Conservation (phyloP, 78 protist genomes). For the Pigoraptor vietnamica region DNA sequence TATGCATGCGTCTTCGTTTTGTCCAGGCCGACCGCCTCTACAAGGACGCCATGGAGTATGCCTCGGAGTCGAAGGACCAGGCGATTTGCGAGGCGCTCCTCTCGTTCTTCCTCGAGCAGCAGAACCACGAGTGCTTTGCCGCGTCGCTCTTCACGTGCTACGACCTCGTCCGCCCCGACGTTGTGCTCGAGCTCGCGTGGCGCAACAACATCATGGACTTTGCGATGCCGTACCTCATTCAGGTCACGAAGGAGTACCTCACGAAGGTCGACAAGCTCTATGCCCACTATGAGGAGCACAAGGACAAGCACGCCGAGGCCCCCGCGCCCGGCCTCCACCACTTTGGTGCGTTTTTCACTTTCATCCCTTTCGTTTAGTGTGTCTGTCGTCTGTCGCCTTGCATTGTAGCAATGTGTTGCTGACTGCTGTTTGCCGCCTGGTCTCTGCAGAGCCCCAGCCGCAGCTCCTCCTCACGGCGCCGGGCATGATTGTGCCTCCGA, state of each 20-base stretch:
- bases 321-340: not conserved
- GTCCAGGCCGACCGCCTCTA: not conserved
- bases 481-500: not conserved
- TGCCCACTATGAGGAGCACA: not conserved
- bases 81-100: slow-evolving; percentile 88
- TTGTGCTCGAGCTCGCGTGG: slow-evolving; percentile 98
- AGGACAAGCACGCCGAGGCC: not conserved
- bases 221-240: slow-evolving; percentile 98
- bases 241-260: slow-evolving; percentile 56
- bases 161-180: slow-evolving; percentile 87
- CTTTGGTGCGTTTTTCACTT: not conserved
- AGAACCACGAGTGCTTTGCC: slow-evolving; percentile 82
- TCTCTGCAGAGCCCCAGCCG: not conserved
- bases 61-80: slow-evolving; percentile 78
- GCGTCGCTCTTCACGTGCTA: slow-evolving; percentile 95
- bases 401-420: too few species aligned
- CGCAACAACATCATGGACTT: slow-evolving; percentile 83
- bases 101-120: slow-evolving; percentile 81
- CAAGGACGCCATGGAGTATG: slow-evolving; percentile 94
- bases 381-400: too few species aligned
- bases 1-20: not conserved
- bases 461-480: slow-evolving; percentile 11
- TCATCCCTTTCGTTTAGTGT: too few species aligned
- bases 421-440: too few species aligned
- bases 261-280: slow-evolving; percentile 26